Base-by-base conservation (phyloP, 1,284 basidiomycete species). In the Pascua guehoae region DNA sequence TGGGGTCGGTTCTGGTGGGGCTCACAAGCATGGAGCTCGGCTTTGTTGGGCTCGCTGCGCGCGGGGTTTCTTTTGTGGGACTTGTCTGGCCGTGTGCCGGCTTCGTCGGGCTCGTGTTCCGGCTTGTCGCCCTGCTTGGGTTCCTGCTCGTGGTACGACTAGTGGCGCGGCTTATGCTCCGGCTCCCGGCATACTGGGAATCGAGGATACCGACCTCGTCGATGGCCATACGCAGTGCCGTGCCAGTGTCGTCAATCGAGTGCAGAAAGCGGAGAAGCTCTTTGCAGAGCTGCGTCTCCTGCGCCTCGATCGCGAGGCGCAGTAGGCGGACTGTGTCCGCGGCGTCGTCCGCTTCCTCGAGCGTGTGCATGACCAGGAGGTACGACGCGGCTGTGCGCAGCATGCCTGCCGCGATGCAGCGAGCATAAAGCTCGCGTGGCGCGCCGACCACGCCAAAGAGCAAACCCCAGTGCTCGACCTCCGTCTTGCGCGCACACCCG, bases 401-500 rank as follows among this genome's bases (percentile, higher is more conserved):
- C 12, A 87, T 83, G 36, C 86, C 84, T 3, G 85, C 82, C 0
- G 80, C 74, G 44, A 98, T 80, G 71, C 94, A 98, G 70, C 88
- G 88, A 80, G 96, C 92, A 70, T 97, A 97, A n/a, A 98, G 80
- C 2, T 83, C 80, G 66, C 91, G 86, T 0, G 96, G 95, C 64
- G 86, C 87, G 2, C 96, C 96, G 5, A 96, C 93, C 15, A 90
- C 83, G 55, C 85, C 86, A 71, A 99, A 99, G 24, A 99, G 79
- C 57, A 87, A 83, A 40, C 83, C 83, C 96, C 96, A 99, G 47
- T 89, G 80, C 8, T 89, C 87, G 67, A 95, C 85, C 76, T 99
- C 96, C 4, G 93, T 98, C 79, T 99, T 99, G 49, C 96, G 82
- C 9, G 96, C 96, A 70, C 95, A 98, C 8, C 89, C 87, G 9